Base-by-base conservation (phyloP, 768 basidiomycete species). In the Tulasnella sp. region DNA sequence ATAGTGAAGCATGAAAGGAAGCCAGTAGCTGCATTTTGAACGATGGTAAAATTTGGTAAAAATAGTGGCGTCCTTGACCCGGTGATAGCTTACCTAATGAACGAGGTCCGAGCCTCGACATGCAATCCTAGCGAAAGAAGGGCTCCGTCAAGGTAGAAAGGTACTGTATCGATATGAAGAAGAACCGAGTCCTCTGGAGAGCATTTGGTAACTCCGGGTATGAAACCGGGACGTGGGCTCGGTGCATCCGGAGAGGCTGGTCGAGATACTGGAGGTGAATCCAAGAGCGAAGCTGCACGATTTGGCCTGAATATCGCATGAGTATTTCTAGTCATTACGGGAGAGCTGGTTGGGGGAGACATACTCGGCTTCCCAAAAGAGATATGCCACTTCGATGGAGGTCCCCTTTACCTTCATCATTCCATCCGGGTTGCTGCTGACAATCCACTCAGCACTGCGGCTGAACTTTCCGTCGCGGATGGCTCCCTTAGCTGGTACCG, bases 1-100 rank as follows among this genome's bases (percentile, higher is more conserved):
- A 82, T 88, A 85, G 77, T 85, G 87, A 44, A 85, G 81, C 52
- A 89, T 81, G 10, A 84, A 83, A 0, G 88, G 88, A 24, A 88
- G 85, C 88, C 88, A 89, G 81, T 86, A 89, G 36, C 85, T 86
- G 77, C 77, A 14, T 44, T 7, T 44, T 44, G 42, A 44, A 16
- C 14, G 42, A 44, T 1, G 42, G 42, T 5, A 2, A 12, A 40
- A 40, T 40, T 40, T 44, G 1, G 16, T 8, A 2, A 44, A 1
- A 44, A 44, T 1, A 8, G 42, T 12, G 42, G 42, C 1, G 42
- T 8, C 1, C 42, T 44, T 44, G 42, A 16, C 42, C 42, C 16
- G 42, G 6, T 44, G 42, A 44, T 44, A 12, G 42, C 42, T 44
- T 34, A 68, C 62, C 21, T 68, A 34, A 68, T 68, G 62, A 68